Percentiles rank a stretch among this genome's conserved stretches.
Evolutionary conservation across 2,329 filamentous ascomycete species (phyloP).

Genomic region (Trichocomaceae sp.): DNA sequence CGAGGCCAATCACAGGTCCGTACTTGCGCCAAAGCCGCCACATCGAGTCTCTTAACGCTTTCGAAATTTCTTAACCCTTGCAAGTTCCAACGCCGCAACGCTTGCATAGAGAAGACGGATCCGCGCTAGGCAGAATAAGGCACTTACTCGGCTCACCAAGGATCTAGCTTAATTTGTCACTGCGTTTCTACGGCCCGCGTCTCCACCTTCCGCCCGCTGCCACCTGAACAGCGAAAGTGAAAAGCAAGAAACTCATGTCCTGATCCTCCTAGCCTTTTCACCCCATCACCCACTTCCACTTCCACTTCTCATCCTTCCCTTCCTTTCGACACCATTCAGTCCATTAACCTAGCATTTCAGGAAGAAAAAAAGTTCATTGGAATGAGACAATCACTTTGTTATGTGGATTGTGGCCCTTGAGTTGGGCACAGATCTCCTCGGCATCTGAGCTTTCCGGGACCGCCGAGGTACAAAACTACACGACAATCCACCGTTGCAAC

Average conservation of each 20-base stretch:
- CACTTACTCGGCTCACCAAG: background rate
- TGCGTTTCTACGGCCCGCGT: background rate
- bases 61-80: background rate
- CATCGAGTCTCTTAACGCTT: no score
- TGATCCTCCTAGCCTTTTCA: slow-evolving; percentile 1
- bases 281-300: background rate
- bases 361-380: background rate
- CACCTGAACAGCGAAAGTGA: background rate
- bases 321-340: background rate
- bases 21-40: background rate
- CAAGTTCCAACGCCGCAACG: background rate
- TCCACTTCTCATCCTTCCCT: background rate
- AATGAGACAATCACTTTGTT: background rate
- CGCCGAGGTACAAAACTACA: background rate
- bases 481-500: background rate
- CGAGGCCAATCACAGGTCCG: background rate
- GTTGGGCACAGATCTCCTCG: background rate
- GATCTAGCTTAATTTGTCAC: background rate
- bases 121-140: background rate
- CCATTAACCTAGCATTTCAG: background rate
- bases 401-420: background rate
- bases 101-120: no score
- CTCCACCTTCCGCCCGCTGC: slow-evolving; percentile 2
- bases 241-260: no score
- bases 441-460: background rate